phyloP scores from a whole-genome alignment of 352 stramenopile species.

The Peronosclerospora sorghi region DNA sequence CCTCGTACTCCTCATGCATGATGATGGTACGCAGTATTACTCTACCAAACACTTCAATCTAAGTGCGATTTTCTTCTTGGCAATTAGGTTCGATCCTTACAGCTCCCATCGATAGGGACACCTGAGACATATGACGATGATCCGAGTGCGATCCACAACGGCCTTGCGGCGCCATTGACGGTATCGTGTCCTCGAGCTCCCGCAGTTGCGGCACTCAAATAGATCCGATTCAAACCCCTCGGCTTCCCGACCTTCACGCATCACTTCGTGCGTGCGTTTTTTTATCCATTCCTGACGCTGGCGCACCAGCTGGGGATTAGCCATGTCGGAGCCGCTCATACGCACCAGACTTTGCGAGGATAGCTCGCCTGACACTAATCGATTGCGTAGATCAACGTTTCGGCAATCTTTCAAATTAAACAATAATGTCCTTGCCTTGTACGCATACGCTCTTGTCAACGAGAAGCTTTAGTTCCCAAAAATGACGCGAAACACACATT shows the following conservation, averaged over 20 bases:
- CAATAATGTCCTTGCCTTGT: constrained; percentile 68
- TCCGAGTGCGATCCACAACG: constrained; percentile 72
- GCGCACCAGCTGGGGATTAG: constrained; percentile 72
- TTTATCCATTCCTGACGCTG: constrained; percentile 80
- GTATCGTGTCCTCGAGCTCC: constrained; percentile 62
- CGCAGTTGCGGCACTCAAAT: constrained; percentile 75
- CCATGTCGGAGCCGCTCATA: constrained; percentile 73
- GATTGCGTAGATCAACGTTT: constrained; percentile 53
- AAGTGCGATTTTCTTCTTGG: neutral
- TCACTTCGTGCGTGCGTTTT: constrained; percentile 77
- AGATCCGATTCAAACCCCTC: constrained; percentile 71
- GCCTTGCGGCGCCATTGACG: constrained; percentile 75
- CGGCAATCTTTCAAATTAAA: constrained; percentile 78
- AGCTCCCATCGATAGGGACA: constrained; percentile 76
- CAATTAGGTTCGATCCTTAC: constrained; percentile 13
- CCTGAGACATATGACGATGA: constrained; percentile 68
- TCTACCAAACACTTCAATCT: neutral
- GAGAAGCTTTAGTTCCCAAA: constrained; percentile 28
- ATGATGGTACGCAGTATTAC: neutral
- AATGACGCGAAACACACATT: neutral
- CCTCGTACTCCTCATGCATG: constrained; percentile 27
- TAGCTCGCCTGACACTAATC: constrained; percentile 53
- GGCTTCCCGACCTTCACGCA: constrained; percentile 48
- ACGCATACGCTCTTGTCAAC: constrained; percentile 64
- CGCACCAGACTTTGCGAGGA: constrained; percentile 43